Conservation (phyloP, 257 asterid species). For the Fraxinus cuspidata region DNA sequence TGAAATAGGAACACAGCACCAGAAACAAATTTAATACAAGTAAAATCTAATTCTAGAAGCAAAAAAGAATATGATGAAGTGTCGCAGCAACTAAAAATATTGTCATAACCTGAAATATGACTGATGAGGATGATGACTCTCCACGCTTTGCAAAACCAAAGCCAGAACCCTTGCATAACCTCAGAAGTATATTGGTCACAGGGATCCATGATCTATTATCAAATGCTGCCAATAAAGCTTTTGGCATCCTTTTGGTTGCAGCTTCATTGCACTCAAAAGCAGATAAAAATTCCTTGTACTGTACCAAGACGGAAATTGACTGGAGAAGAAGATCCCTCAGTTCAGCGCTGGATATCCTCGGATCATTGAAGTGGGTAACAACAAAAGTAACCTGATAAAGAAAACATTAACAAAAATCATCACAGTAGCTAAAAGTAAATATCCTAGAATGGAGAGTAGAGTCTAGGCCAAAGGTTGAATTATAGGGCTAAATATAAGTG, state of each 20-base stretch:
- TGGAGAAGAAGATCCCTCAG: slow-evolving; percentile 94
- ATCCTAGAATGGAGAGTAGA: background rate
- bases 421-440: background rate
- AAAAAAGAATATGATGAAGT: background rate
- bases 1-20: slow-evolving; percentile 12
- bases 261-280: slow-evolving; percentile 90
- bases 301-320: slow-evolving; percentile 83
- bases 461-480: background rate
- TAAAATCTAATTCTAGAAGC: slow-evolving; percentile 18
- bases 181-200: slow-evolving; percentile 76
- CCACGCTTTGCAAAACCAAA: slow-evolving; percentile 78
- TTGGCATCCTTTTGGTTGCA: slow-evolving; percentile 71
- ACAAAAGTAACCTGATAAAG: slow-evolving; percentile 73
- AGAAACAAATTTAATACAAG: slow-evolving; percentile 20
- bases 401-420: background rate
- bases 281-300: slow-evolving; percentile 76
- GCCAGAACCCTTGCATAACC: slow-evolving; percentile 84
- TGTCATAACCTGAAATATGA: slow-evolving; percentile 63
- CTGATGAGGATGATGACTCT: slow-evolving; percentile 83
- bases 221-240: slow-evolving; percentile 78
- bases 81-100: slow-evolving; percentile 14
- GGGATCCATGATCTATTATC: slow-evolving; percentile 96
- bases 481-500: background rate
- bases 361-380: slow-evolving; percentile 86
- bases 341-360: slow-evolving; percentile 90